Percentiles rank a stretch among this genome's conserved stretches.
Evolutionary conservation across 2,329 filamentous ascomycete species (phyloP).

Genomic region (Ceratocystiopsis sp.): DNA sequence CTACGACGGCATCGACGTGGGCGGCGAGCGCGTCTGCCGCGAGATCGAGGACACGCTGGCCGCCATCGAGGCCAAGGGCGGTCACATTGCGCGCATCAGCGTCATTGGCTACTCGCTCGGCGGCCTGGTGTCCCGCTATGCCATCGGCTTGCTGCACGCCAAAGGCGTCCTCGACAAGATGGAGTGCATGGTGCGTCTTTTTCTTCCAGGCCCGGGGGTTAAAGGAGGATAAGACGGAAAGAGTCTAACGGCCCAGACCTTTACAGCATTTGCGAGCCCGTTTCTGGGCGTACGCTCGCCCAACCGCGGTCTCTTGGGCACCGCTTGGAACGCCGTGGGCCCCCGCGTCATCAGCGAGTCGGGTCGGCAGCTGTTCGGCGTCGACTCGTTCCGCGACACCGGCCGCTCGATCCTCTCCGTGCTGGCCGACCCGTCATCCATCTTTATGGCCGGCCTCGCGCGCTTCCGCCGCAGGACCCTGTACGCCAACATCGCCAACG

Average conservation of each 20-base stretch:
- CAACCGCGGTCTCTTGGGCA: constrained; percentile 43
- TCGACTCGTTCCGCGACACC: constrained; percentile 73
- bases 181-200: constrained; percentile 31
- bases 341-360: constrained; percentile 67
- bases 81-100: constrained; percentile 65
- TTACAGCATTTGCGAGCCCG: constrained; percentile 79
- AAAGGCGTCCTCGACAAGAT: constrained; percentile 66
- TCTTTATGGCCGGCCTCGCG: constrained; percentile 67
- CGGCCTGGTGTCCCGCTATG: constrained; percentile 72
- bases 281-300: constrained; percentile 64
- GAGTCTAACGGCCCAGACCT: constrained; percentile 42
- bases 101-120: constrained; percentile 82
- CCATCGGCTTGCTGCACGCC: constrained; percentile 65
- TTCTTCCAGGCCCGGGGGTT: too few relatives aligned
- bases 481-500: constrained; percentile 79
- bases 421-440: constrained; percentile 65
- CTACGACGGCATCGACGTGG: constrained; percentile 52
- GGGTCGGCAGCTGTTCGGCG: constrained; percentile 71
- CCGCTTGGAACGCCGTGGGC: constrained; percentile 69
- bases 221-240: too few relatives aligned
- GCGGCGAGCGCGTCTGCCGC: constrained; percentile 48
- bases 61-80: constrained; percentile 35
- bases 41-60: constrained; percentile 50
- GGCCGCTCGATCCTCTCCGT: constrained; percentile 64
- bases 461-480: constrained; percentile 61